A percentile compares a stretch with the other conserved stretches of the same genome.
Conservation (phyloP, 2,329 filamentous ascomycete genomes). For the Penicillium sp. region DNA sequence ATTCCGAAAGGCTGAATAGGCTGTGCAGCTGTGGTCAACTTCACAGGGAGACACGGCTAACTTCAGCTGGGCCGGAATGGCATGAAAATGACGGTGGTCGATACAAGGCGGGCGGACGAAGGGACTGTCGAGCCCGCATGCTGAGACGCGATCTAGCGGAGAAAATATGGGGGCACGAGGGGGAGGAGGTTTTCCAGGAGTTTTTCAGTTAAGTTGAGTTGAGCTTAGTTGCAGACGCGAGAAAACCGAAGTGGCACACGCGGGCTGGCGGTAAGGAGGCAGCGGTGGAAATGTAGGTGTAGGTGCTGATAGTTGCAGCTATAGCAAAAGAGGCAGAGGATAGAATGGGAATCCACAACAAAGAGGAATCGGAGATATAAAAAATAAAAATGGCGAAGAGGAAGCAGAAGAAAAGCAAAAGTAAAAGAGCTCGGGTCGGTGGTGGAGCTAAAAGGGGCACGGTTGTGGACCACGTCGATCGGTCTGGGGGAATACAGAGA, state of each 20-base stretch:
- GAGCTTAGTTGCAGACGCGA: slow-evolving; percentile 1
- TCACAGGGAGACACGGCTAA: slow-evolving; percentile 25
- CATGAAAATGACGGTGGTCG: slow-evolving; percentile 35
- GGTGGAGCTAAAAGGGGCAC: slow-evolving; percentile 12
- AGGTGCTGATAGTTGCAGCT: too few relatives aligned
- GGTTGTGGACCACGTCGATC: too few relatives aligned
- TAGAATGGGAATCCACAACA: too few relatives aligned
- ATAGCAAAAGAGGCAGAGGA: too few relatives aligned
- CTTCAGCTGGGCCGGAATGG: slow-evolving; percentile 19
- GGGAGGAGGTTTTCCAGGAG: neutral
- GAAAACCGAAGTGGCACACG: slow-evolving; percentile 4
- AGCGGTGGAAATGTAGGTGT: too few relatives aligned
- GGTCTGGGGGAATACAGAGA: too few relatives aligned
- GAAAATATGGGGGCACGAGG: slow-evolving; percentile 18
- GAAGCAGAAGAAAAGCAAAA: too few relatives aligned
- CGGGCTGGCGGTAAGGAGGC: slow-evolving; percentile 3
- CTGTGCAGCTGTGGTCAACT: slow-evolving; percentile 20
- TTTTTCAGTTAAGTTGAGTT: too few relatives aligned
- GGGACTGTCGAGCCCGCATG: slow-evolving; percentile 40
- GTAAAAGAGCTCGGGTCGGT: too few relatives aligned
- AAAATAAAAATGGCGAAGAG: too few relatives aligned
- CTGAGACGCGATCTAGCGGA: slow-evolving; percentile 36
- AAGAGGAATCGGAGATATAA: too few relatives aligned
- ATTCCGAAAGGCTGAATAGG: slow-evolving; percentile 30
- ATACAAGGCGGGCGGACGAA: slow-evolving; percentile 30